Evolutionary conservation across 2,329 filamentous ascomycete species (phyloP).

Genomic region (Dactylellina haptotyla): DNA sequence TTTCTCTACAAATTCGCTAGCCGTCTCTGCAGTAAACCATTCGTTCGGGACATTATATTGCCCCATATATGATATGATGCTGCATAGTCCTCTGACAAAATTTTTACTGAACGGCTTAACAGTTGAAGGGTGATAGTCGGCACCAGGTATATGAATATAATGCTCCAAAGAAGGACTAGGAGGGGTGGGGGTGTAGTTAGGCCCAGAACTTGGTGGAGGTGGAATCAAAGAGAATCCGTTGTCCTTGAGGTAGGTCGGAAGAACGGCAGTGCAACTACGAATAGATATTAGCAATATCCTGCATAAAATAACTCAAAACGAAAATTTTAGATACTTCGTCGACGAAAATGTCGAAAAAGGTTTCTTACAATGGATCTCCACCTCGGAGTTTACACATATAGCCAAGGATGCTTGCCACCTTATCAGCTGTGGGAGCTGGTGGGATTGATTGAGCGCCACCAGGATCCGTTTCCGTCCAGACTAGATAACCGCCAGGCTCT

Average conservation of each 20-base stretch:
- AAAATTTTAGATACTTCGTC: too few relatives aligned
- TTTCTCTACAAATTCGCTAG: constrained; percentile 5
- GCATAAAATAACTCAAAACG: too few relatives aligned
- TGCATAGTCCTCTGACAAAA: constrained; percentile 21
- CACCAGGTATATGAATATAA: constrained; percentile 10
- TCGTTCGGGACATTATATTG: constrained; percentile 31
- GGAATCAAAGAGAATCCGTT: constrained; percentile 17
- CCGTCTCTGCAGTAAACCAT: constrained; percentile 39
- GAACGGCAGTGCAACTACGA: constrained; percentile 3
- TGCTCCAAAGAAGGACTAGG: background rate
- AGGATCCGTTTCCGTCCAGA: constrained; percentile 39
- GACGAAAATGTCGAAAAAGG: background rate
- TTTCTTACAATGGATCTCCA: constrained; percentile 39
- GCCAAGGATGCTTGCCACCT: background rate
- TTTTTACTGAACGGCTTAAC: constrained; percentile 17
- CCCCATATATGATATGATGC: constrained; percentile 34
- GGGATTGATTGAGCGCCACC: constrained; percentile 23
- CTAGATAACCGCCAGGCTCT: constrained; percentile 38
- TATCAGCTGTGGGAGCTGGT: constrained; percentile 8
- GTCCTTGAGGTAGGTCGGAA: constrained; percentile 14
- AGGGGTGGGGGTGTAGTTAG: background rate
- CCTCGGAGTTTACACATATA: constrained; percentile 41
- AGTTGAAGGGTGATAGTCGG: constrained; percentile 8
- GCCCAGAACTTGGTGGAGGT: background rate
- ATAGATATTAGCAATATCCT: background rate